A percentile compares a stretch with the other conserved stretches of the same genome.
Evolutionary conservation across 495 filamentous ascomycete genomes (phyloP).

Genomic region (Penicillium bovifimosum): DNA sequence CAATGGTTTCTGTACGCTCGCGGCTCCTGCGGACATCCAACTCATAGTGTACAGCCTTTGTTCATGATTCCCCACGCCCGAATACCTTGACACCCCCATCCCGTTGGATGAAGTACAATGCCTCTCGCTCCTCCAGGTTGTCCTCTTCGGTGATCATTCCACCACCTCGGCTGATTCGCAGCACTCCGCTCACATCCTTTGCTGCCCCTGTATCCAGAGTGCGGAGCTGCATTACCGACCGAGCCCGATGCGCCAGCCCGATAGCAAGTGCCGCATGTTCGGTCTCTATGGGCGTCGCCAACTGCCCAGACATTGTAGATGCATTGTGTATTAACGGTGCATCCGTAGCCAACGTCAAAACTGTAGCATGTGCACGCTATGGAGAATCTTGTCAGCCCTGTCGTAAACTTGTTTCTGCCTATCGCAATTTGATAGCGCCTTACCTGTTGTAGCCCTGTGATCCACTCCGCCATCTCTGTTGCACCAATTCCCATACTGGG

Average conservation of each 20-base stretch:
- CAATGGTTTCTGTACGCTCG: not conserved
- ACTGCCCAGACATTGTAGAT: constrained; percentile 24
- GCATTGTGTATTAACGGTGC: constrained; percentile 57
- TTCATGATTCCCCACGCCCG: constrained; percentile 57
- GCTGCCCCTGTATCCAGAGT: constrained; percentile 78
- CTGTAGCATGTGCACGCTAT: constrained; percentile 49
- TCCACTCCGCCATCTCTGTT: constrained; percentile 43
- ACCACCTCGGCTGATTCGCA: constrained; percentile 65
- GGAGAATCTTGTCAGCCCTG: constrained; percentile 5
- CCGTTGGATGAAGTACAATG: constrained; percentile 70
- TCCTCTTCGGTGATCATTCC: constrained; percentile 35
- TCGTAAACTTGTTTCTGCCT: not conserved
- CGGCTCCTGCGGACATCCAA: constrained; percentile 2
- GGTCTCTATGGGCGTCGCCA: constrained; percentile 54
- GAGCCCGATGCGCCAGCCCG: constrained; percentile 67
- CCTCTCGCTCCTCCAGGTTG: constrained; percentile 58
- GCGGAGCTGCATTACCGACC: constrained; percentile 61
- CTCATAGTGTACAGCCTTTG: constrained; percentile 8
- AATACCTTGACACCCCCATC: constrained; percentile 79
- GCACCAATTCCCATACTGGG: constrained; percentile 35
- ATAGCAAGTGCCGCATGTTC: constrained; percentile 65
- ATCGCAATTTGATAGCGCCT: constrained; percentile 3
- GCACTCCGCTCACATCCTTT: constrained; percentile 83
- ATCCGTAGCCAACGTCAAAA: constrained; percentile 67
- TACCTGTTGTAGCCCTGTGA: constrained; percentile 44